Conservation (phyloP, 2,329 filamentous ascomycete species). For the Fusarium clavum region DNA sequence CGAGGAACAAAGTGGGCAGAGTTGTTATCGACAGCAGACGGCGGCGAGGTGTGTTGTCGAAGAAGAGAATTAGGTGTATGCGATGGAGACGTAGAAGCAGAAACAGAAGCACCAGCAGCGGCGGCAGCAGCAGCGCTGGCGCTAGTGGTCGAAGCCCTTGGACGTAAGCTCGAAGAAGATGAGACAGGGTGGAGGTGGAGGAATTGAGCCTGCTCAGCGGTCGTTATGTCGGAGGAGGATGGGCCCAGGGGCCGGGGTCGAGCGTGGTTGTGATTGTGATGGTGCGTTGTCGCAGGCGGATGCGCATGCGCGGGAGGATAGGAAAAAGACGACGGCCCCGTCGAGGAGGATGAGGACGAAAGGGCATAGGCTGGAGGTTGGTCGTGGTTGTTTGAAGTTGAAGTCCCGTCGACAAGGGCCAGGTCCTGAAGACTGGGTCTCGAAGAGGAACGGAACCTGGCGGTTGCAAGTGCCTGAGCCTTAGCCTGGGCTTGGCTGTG, state of each 20-base stretch:
- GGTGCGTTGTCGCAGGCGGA: constrained; percentile 13
- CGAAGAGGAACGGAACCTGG: constrained; percentile 40
- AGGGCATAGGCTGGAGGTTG: constrained; percentile 35
- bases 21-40: constrained; percentile 26
- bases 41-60: constrained; percentile 35
- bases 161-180: constrained; percentile 41
- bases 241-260: constrained; percentile 42
- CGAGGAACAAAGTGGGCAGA: constrained; percentile 40
- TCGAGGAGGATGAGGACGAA: constrained; percentile 33
- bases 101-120: constrained; percentile 5
- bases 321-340: constrained; percentile 36
- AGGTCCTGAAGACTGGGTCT: constrained; percentile 41
- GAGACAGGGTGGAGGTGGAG: constrained; percentile 38
- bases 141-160: constrained; percentile 42
- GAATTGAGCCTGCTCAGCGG: constrained; percentile 38
- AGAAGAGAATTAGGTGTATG: constrained; percentile 32
- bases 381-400: constrained; percentile 23
- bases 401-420: constrained; percentile 28
- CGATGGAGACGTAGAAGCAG: constrained; percentile 29
- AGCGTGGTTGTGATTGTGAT: constrained; percentile 22
- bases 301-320: constrained; percentile 33
- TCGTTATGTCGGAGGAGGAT: constrained; percentile 40
- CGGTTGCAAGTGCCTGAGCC: constrained; percentile 30
- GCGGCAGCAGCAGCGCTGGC: constrained; percentile 14
- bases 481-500: constrained; percentile 3